Evolutionary conservation across 208 protist genomes (phyloP), one percentile per base, ranked within the genome.

Genomic region (Trypanosoma congolense): DNA sequence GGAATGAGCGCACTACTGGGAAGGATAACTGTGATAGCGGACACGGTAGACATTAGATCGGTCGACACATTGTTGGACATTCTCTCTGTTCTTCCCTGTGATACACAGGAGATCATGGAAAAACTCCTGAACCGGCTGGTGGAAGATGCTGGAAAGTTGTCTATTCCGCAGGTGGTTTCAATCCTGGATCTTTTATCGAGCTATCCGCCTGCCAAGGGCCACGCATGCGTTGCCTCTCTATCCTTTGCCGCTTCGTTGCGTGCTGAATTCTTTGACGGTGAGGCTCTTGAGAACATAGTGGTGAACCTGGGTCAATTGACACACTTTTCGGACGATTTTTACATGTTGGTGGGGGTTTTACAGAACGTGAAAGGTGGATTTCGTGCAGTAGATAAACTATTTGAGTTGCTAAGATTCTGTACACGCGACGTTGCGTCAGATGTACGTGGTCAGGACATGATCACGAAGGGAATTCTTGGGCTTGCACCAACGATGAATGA

Each of bases 291-390:
- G 55, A 68, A 62, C 25, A 51, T 89, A 1, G 21, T 91, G 22
- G n/a, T 85, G 38, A 78, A 74, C 25, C 67, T 95, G 3, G 64
- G 75, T 0, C 43, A 73, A 56, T 30, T 91, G 59, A 33, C 77
- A 31, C 79, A 78, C 19, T 90, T 87, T 63, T 84, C 80, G 6
- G 88, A 95, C 29, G 88, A 95, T 43, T 90, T 92, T 53, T 92
- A 81, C 56, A 24, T 43, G 0, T 44, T 95, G 31, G 53, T 74
- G 5, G 21, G 65, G 4, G 56, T 81, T 35, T 44, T 92, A 19
- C 65, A 79, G 31, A 49, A 44, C 1, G 59, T 69, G 14, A 85
- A 84, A 43, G 80, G 80, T 36, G 87, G 87, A 10, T 79, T 95
- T 30, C 79, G 78, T 33, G 55, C 33, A 35, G 73, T 87, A 45